Conservation (phyloP, 1,284 basidiomycete genomes). For the Boletellus deceptivus region DNA sequence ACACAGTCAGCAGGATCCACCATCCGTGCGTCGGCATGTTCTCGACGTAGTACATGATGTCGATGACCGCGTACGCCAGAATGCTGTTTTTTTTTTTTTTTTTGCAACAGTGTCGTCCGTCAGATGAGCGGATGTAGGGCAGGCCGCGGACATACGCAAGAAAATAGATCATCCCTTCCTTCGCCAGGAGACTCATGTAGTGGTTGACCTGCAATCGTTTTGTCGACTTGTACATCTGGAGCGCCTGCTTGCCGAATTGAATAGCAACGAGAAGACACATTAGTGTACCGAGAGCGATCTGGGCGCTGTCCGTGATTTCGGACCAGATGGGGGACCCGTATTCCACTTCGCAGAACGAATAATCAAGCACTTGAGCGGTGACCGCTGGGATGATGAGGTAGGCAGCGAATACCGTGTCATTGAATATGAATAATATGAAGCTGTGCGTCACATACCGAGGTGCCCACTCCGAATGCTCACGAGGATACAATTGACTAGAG, state of each 20-base stretch:
- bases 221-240: neutral
- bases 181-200: neutral
- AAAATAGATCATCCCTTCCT: neutral
- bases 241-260: neutral
- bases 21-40: neutral
- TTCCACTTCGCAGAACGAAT: neutral
- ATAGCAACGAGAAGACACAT: neutral
- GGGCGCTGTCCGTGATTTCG: neutral
- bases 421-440: neutral
- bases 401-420: no score
- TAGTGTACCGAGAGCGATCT: neutral
- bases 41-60: neutral
- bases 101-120: neutral
- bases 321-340: no score
- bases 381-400: neutral
- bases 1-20: neutral
- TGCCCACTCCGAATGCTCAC: neutral
- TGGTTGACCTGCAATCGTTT: neutral
- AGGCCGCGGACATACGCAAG: neutral
- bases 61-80: neutral
- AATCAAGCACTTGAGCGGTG: neutral
- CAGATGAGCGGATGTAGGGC: neutral
- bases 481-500: neutral
- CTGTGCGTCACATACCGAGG: neutral
- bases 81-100: no score